Conservation (phyloP, 2,329 filamentous ascomycete species). For the Venturia oleaginea region DNA sequence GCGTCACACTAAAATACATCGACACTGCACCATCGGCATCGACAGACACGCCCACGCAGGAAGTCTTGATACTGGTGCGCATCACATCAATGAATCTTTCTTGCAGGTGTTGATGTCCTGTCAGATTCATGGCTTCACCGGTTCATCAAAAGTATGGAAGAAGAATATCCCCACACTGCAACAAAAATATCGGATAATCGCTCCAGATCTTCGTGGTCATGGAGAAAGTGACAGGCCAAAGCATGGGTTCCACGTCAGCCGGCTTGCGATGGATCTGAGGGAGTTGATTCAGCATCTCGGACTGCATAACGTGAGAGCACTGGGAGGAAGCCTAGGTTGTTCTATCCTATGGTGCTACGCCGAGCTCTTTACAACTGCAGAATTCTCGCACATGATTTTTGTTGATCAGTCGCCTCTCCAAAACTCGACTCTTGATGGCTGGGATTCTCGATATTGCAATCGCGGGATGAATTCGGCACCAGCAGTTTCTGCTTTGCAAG, state of each 20-base stretch:
- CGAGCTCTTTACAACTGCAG: slow-evolving; percentile 21
- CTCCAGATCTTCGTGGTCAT: slow-evolving; percentile 44
- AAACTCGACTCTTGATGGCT: slow-evolving; percentile 16
- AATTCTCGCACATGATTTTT: slow-evolving; percentile 21
- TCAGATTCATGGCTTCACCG: slow-evolving; percentile 36
- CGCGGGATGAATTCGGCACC: slow-evolving; percentile 19
- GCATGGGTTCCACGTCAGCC: slow-evolving; percentile 23
- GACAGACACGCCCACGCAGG: neutral
- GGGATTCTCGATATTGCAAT: slow-evolving; percentile 21
- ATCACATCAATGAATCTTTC: neutral
- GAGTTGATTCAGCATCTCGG: slow-evolving; percentile 21
- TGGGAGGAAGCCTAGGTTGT: slow-evolving; percentile 15
- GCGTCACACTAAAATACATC: neutral
- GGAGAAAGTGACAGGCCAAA: slow-evolving; percentile 21
- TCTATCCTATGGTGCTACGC: slow-evolving; percentile 22
- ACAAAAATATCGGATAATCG: slow-evolving; percentile 37
- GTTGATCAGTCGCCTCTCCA: slow-evolving; percentile 25
- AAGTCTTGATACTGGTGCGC: slow-evolving; percentile 6
- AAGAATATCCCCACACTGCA: slow-evolving; percentile 38
- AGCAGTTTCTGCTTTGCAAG: slow-evolving; percentile 18
- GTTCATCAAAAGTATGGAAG: slow-evolving; percentile 38
- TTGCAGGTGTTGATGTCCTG: neutral
- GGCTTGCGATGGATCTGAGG: slow-evolving; percentile 22
- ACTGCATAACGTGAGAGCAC: neutral
- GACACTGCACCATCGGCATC: neutral